phyloP scores from a whole-genome alignment of 208 protist genomes.

The Leishmania tarentolae region DNA sequence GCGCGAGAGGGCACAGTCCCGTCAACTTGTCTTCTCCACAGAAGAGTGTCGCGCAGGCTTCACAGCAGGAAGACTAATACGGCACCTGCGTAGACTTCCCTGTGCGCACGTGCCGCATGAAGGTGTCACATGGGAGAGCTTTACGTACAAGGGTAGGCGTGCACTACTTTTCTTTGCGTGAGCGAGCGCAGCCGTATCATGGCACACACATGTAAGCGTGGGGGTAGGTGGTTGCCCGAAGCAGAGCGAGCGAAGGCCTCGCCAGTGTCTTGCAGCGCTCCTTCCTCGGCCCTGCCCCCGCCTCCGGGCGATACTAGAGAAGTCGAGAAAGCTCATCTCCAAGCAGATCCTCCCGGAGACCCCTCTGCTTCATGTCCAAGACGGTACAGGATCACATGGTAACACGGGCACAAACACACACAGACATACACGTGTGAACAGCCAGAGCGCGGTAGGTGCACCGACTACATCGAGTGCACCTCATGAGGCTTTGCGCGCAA shows the following conservation, averaged over 20 bases:
- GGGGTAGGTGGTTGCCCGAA: background rate
- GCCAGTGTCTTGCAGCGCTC: background rate
- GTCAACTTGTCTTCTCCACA: background rate
- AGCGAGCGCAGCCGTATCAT: background rate
- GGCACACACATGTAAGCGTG: background rate
- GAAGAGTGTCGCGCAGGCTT: background rate
- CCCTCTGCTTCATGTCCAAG: background rate
- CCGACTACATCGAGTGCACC: background rate
- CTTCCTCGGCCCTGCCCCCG: background rate
- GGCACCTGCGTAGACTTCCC: background rate
- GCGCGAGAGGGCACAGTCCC: background rate
- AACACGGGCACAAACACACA: background rate
- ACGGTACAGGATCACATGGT: background rate
- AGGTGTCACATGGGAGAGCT: background rate
- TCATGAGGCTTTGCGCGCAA: slow-evolving; percentile 23
- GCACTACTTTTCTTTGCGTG: background rate
- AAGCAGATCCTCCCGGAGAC: background rate
- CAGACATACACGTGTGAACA: background rate
- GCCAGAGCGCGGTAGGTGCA: background rate
- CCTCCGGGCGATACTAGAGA: background rate
- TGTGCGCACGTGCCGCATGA: background rate
- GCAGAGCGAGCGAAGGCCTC: no score
- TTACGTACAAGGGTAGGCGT: background rate
- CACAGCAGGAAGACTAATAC: background rate
- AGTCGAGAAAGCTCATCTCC: background rate